Evolutionary conservation across 441 rosid genomes (phyloP), one percentile per base, ranked within the genome.

Genomic region (Brassica balearica): DNA sequence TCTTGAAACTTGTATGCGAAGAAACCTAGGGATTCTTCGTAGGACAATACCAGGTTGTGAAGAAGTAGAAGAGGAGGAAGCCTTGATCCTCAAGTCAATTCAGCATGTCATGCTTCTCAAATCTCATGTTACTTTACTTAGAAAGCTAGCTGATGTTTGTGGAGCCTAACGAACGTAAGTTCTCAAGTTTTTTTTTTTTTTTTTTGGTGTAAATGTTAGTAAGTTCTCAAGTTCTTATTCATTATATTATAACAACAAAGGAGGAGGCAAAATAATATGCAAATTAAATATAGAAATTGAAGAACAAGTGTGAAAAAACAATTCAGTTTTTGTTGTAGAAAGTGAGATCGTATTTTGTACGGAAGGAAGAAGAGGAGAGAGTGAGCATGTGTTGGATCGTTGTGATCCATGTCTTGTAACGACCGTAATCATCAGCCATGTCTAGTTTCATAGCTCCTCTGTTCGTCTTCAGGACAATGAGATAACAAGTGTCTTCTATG

Each of bases 401-500:
- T 1, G 86, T 68, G 8, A 93, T 88, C 98, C 98, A 95, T 48
- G 73, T 86, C 81, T 84, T 89, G 80, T 90, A 95, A 15, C 76
- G 87, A 85, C 68, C 81, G 78, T 84, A 84, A 83, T 95, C 92
- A 59, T 89, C 97, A 0, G 80, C 89, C 97, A 92, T 89, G 89
- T 95, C 97, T 25, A 95, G 81, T 81, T 95, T 95, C 9, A 87
- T 83, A 22, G 82, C 76, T 62, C 97, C 97, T 41, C 64, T 72
- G 82, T 83, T 87, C 3, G 94, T 92, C 4, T 80, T 86, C 67
- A 95, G 56, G 63, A 88, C 94, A 8, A 91, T 84, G 8, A 91
- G 83, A 77, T 90, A 88, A 76, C 97, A 89, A 63, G 96, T 85
- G 22, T 74, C 81, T 65, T 82, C 82, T 69, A 70, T 58, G 72